Percentiles rank a stretch among this genome's conserved stretches.
Conservation (phyloP, 257 asterid genomes). For the Gentiana macrophylla region DNA sequence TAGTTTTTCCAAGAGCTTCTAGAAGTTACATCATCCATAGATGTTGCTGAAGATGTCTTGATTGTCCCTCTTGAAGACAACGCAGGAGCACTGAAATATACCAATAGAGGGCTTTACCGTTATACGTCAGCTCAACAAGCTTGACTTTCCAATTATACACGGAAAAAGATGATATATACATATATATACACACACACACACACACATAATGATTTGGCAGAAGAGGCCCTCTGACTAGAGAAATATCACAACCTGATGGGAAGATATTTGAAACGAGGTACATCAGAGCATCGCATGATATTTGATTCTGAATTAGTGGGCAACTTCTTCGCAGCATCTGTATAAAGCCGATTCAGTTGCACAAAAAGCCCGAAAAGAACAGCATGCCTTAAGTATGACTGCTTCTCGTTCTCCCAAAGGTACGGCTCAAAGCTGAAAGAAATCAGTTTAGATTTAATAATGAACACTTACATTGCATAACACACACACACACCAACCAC, state of each 20-base stretch:
- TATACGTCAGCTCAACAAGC: background rate
- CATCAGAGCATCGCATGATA: slow-evolving; percentile 87
- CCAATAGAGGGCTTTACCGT: slow-evolving; percentile 8
- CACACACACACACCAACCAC: too few relatives aligned
- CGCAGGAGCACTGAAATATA: slow-evolving; percentile 75
- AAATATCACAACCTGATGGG: slow-evolving; percentile 74
- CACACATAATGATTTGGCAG: background rate
- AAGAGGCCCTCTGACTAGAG: background rate
- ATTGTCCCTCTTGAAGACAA: slow-evolving; percentile 57
- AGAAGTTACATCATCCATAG: slow-evolving; percentile 67
- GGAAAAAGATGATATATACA: too few relatives aligned
- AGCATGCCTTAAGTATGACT: slow-evolving; percentile 83
- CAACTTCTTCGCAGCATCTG: slow-evolving; percentile 62
- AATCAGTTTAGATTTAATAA: background rate
- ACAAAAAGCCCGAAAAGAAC: slow-evolving; percentile 94
- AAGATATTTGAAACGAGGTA: slow-evolving; percentile 96
- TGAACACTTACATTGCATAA: too few relatives aligned
- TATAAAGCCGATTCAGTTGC: slow-evolving; percentile 78
- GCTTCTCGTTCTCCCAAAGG: slow-evolving; percentile 94
- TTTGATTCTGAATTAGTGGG: slow-evolving; percentile 89
- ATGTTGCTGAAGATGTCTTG: slow-evolving; percentile 51
- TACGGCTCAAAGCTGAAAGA: slow-evolving; percentile 82
- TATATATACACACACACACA: too few relatives aligned
- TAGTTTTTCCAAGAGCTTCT: slow-evolving; percentile 78
- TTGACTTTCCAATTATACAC: too few relatives aligned